Conservation (phyloP, 441 rosid genomes). For the Lepidium campestre region DNA sequence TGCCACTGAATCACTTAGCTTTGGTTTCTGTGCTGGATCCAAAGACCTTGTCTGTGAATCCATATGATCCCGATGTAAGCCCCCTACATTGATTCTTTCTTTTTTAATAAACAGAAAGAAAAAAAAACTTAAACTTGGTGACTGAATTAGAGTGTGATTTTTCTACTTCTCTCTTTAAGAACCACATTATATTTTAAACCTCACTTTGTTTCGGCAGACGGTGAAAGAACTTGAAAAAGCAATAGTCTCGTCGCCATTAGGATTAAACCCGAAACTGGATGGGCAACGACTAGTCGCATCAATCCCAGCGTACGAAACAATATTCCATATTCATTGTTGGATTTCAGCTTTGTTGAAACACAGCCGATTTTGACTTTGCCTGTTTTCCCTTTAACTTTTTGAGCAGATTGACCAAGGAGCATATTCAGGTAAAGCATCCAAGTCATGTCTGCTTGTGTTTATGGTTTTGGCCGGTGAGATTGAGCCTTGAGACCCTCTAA, state of each 20-base stretch:
- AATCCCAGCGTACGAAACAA: constrained; percentile 63
- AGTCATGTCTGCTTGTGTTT: not conserved
- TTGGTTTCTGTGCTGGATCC: constrained; percentile 55
- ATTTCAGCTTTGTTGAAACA: not conserved
- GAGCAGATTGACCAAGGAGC: constrained; percentile 89
- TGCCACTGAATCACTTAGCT: constrained; percentile 78
- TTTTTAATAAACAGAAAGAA: not conserved
- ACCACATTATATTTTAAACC: not conserved
- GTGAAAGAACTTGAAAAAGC: constrained; percentile 73
- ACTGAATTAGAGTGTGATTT: not conserved
- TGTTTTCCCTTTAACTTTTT: not conserved
- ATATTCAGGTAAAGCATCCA: constrained; percentile 54
- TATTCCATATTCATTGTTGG: not conserved
- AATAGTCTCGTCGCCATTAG: constrained; percentile 79
- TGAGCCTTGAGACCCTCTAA: not conserved
- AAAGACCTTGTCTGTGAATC: constrained; percentile 27
- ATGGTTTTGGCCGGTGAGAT: not conserved
- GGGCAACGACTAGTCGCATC: constrained; percentile 76
- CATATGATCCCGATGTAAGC: constrained; percentile 26
- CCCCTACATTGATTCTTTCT: not conserved
- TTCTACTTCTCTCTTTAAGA: not conserved
- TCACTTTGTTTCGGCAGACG: constrained; percentile 44
- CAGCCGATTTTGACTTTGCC: constrained; percentile 13
- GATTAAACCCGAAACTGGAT: constrained; percentile 76
- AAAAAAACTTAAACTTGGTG: not conserved